Conservation (phyloP, 768 basidiomycete species). For the Psilocybe subaeruginosa region DNA sequence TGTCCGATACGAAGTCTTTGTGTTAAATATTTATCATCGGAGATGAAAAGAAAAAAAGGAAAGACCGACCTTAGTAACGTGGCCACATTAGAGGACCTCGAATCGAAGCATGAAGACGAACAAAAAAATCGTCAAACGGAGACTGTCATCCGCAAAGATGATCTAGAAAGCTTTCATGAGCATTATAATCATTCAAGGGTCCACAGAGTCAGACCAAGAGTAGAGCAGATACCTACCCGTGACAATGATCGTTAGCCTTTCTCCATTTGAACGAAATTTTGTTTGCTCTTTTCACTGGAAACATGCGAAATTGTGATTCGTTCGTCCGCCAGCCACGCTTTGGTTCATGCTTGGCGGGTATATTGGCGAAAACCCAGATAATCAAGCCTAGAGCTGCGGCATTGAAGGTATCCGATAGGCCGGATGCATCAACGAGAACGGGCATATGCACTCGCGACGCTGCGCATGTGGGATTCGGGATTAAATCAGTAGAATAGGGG, state of each 20-base stretch:
- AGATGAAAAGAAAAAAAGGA: not conserved
- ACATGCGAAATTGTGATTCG: constrained; percentile 1
- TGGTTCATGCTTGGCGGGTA: constrained; percentile 6
- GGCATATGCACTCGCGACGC: not conserved
- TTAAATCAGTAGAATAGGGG: not conserved
- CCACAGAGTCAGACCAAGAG: not conserved
- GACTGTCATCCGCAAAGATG: not conserved
- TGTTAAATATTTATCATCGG: not conserved
- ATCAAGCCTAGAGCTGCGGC: not conserved
- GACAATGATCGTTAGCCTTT: not conserved
- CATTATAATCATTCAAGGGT: not conserved
- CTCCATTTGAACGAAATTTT: constrained; percentile 12
- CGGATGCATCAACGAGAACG: not conserved
- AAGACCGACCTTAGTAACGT: not conserved
- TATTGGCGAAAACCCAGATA: constrained; percentile 6
- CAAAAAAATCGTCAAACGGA: not conserved
- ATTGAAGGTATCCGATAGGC: not conserved
- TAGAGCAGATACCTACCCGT: constrained; percentile 3
- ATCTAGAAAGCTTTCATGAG: not conserved
- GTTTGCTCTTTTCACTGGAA: not conserved
- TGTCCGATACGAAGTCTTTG: not conserved
- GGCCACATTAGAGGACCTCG: not conserved
- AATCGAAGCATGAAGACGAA: not conserved
- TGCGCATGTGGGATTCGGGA: not conserved
- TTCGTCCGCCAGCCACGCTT: constrained; percentile 7